A percentile compares a stretch with the other conserved stretches of the same genome.
These are phyloP conservation scores for Lantana camara DNA, from an alignment of 257 asterid genomes.

Conservation along the genomic window DNA sequence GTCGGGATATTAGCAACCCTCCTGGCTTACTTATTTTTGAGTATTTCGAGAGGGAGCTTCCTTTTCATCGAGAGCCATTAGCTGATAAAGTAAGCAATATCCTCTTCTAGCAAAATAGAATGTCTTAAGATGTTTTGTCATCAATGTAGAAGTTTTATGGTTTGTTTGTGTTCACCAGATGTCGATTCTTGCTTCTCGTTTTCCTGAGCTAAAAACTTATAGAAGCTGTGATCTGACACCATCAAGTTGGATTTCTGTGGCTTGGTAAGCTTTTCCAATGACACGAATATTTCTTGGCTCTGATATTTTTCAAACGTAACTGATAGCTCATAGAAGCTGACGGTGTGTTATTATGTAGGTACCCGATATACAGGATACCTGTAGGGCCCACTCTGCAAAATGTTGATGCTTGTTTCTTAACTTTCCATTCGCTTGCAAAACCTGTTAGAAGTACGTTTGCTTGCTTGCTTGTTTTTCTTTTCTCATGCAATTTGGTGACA, in stretches of 20 bases:
- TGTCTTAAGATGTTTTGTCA: background rate
- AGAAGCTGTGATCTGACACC: constrained; percentile 82
- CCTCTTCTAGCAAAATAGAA: constrained; percentile 10
- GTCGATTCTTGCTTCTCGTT: constrained; percentile 63
- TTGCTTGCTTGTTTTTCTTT: constrained; percentile 3
- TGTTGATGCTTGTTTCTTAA: constrained; percentile 87
- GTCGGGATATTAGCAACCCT: constrained; percentile 50
- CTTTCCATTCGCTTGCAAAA: constrained; percentile 80
- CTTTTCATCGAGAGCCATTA: constrained; percentile 86
- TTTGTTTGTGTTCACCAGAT: constrained; percentile 53
- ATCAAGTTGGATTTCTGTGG: constrained; percentile 93
- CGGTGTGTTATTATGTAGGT: constrained; percentile 51
- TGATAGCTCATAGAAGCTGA: no score
- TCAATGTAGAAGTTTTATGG: constrained; percentile 4
- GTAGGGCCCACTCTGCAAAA: constrained; percentile 89
- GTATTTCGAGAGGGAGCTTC: constrained; percentile 73
- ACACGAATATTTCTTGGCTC: background rate
- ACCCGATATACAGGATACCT: constrained; percentile 94
- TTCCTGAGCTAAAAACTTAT: constrained; percentile 66
- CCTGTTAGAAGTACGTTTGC: constrained; percentile 57
- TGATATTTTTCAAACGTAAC: constrained; percentile 13
- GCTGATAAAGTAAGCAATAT: constrained; percentile 76
- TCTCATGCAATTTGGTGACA: background rate
- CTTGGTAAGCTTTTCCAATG: constrained; percentile 59
- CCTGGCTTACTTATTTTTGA: constrained; percentile 72